Conservation (phyloP, 306 rosid species). For the Macrotyloma uniflorum region DNA sequence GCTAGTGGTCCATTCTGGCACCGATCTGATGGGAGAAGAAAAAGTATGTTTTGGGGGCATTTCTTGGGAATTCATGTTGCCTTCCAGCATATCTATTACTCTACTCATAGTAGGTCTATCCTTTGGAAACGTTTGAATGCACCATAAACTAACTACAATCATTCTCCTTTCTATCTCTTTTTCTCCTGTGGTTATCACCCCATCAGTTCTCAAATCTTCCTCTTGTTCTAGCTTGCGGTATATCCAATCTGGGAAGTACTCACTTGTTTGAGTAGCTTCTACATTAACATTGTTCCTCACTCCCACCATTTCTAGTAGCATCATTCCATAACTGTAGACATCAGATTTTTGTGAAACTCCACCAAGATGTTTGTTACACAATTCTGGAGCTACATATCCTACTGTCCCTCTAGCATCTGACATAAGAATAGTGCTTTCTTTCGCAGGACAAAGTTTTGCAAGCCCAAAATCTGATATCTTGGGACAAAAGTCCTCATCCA, state of each 20-base stretch:
- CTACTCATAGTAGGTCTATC: slow-evolving; percentile 56
- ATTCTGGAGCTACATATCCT: slow-evolving; percentile 54
- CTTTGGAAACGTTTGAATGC: slow-evolving; percentile 41
- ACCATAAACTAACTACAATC: slow-evolving; percentile 53
- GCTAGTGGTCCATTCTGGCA: neutral
- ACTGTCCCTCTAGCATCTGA: slow-evolving; percentile 45
- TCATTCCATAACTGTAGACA: slow-evolving; percentile 58
- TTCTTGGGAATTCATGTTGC: neutral
- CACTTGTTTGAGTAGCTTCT: neutral
- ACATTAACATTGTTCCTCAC: neutral
- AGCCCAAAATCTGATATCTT: slow-evolving; percentile 57
- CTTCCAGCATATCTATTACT: slow-evolving; percentile 61
- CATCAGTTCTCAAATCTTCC: neutral
- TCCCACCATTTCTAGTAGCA: neutral
- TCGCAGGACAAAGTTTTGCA: slow-evolving; percentile 38
- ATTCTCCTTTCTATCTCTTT: slow-evolving; percentile 38
- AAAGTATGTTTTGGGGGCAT: slow-evolving; percentile 56
- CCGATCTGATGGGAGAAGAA: slow-evolving; percentile 26
- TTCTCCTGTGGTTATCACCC: neutral
- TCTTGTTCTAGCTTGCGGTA: slow-evolving; percentile 27
- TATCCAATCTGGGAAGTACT: slow-evolving; percentile 43
- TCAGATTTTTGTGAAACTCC: slow-evolving; percentile 52
- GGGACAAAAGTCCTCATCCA: no score
- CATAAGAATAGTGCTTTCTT: slow-evolving; percentile 40
- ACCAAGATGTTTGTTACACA: slow-evolving; percentile 44